Evolutionary conservation across 306 rosid genomes (phyloP).

Genomic region (Lathyrus sativus): DNA sequence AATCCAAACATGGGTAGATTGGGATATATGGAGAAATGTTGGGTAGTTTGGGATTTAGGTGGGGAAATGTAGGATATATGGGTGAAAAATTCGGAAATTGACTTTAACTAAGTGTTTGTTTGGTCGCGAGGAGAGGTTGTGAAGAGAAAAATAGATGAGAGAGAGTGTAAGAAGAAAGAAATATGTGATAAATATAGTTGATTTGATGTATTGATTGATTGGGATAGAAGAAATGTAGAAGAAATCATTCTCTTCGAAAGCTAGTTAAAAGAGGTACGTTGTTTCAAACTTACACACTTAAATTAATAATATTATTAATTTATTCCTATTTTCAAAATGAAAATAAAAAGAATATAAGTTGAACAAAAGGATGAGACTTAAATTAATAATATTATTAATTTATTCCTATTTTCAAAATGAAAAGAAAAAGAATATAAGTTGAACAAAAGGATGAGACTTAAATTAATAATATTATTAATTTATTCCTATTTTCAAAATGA

Average conservation of each 20-base stretch:
- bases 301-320: neutral
- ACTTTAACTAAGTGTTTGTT: no score
- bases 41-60: no score
- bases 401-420: neutral
- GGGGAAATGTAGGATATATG: no score
- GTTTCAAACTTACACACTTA: neutral
- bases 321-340: neutral
- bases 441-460: neutral
- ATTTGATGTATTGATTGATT: no score
- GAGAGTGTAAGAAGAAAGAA: no score
- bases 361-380: neutral
- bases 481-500: neutral
- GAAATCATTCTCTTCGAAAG: neutral
- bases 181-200: no score
- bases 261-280: neutral
- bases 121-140: no score
- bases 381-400: neutral
- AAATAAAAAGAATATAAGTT: neutral
- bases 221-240: no score
- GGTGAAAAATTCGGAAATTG: no score
- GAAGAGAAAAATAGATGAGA: no score
- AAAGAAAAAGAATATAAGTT: neutral
- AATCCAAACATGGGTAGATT: no score
- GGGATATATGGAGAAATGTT: no score
- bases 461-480: neutral